A percentile compares a stretch with the other conserved stretches of the same genome.
Evolutionary conservation across 768 basidiomycete species (phyloP).

Genomic region (Suillus weaverae): DNA sequence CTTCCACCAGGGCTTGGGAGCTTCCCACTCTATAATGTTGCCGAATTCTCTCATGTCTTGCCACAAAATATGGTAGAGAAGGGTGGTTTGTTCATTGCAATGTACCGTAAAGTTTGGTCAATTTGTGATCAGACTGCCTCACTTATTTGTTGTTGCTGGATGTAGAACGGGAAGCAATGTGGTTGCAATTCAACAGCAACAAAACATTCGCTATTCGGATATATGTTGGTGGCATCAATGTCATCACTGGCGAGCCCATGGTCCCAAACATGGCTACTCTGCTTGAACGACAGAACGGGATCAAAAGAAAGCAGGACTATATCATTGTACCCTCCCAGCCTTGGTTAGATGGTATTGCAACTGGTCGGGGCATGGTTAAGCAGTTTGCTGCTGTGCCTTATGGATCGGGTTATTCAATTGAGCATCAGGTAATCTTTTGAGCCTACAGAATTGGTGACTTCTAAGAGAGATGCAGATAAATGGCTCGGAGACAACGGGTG

Average conservation of each 20-base stretch:
- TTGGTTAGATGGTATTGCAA: conserved; percentile 24
- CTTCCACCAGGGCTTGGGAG: background rate
- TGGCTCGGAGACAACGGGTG: conserved; percentile 6
- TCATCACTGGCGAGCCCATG: conserved; percentile 23
- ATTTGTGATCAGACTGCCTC: background rate
- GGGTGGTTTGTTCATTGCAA: conserved; percentile 28
- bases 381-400: conserved; percentile 24
- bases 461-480: background rate
- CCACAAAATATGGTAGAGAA: conserved; percentile 21
- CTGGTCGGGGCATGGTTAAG: conserved; percentile 17
- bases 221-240: conserved; percentile 31
- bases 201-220: conserved; percentile 25
- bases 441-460: background rate
- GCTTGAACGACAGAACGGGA: background rate
- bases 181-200: conserved; percentile 23
- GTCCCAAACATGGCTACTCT: background rate
- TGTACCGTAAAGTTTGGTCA: conserved; percentile 4
- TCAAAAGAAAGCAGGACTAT: conserved; percentile 25
- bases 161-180: conserved; percentile 31
- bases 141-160: conserved; percentile 19
- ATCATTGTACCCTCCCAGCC: conserved; percentile 1
- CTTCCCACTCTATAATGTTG: conserved; percentile 19
- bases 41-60: conserved; percentile 13
- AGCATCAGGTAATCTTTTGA: conserved; percentile 15
- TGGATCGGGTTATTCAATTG: conserved; percentile 24